phyloP scores from a whole-genome alignment of 2,329 filamentous ascomycete genomes.

The Capronia epimyces region DNA sequence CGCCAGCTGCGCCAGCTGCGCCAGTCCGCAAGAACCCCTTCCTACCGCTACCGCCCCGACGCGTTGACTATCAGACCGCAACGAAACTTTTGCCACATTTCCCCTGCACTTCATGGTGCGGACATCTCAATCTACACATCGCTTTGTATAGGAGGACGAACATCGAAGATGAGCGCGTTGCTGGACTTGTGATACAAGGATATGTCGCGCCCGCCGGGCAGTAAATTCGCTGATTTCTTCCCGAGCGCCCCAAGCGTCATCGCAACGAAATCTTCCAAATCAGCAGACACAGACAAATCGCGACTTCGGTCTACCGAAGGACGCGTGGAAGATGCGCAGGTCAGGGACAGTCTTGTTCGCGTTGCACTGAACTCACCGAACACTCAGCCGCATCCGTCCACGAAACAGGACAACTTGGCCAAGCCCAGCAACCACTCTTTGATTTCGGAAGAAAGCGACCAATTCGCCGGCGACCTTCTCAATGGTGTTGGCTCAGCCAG shows the following conservation, averaged over 20 bases:
- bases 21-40: constrained; percentile 13
- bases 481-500: constrained; percentile 67
- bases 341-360: constrained; percentile 12
- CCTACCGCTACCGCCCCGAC: constrained; percentile 15
- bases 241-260: constrained; percentile 66
- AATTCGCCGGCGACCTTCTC: constrained; percentile 57
- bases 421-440: constrained; percentile 32
- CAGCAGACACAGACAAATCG: constrained; percentile 48
- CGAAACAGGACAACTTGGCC: constrained; percentile 14
- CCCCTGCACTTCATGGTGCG: constrained; percentile 9
- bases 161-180: constrained; percentile 25
- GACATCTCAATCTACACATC: not conserved
- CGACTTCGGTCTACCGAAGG: constrained; percentile 10
- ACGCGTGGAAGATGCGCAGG: constrained; percentile 24
- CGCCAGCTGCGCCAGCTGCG: constrained; percentile 5
- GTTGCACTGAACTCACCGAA: constrained; percentile 18
- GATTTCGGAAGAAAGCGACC: constrained; percentile 32
- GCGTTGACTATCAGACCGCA: constrained; percentile 14
- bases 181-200: constrained; percentile 24
- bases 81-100: constrained; percentile 6
- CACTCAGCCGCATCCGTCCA: constrained; percentile 6
- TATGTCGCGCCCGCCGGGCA: constrained; percentile 72
- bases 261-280: constrained; percentile 42
- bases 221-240: constrained; percentile 78
- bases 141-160: constrained; percentile 12